Percentiles rank a stretch among this genome's conserved stretches.
phyloP scores from a whole-genome alignment of 352 stramenopile species.

The Phytophthora constricta region DNA sequence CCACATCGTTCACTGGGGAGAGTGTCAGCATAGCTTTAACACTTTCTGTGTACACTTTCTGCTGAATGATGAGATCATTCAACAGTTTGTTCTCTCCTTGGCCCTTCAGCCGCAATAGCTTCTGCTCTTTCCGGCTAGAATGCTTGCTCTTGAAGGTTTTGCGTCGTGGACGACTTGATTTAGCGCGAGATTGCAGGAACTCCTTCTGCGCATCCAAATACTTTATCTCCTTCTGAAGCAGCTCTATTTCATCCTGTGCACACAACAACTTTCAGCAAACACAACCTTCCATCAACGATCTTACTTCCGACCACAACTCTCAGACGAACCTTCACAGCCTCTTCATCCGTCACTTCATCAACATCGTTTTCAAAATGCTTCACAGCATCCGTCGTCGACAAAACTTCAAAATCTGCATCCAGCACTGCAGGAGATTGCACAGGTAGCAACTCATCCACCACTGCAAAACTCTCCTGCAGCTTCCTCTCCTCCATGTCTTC shows the following conservation, averaged over 20 bases:
- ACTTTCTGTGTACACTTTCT: slow-evolving; percentile 73
- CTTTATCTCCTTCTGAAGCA: slow-evolving; percentile 75
- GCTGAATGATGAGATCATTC: slow-evolving; percentile 55
- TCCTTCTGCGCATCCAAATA: slow-evolving; percentile 74
- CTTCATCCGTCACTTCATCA: slow-evolving; percentile 44
- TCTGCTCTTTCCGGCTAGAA: too few relatives aligned
- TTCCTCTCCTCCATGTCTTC: slow-evolving; percentile 28
- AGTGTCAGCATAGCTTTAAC: slow-evolving; percentile 74
- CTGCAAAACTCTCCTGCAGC: slow-evolving; percentile 19
- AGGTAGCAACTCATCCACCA: slow-evolving; percentile 37
- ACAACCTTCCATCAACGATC: too few relatives aligned
- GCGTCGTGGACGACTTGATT: slow-evolving; percentile 46
- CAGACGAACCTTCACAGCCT: slow-evolving; percentile 40
- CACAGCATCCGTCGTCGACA: too few relatives aligned
- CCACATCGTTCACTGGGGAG: slow-evolving; percentile 68
- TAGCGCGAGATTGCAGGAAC: slow-evolving; percentile 63
- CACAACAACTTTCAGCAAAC: too few relatives aligned
- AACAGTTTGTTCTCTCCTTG: slow-evolving; percentile 53
- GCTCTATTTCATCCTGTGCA: slow-evolving; percentile 59
- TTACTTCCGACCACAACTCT: too few relatives aligned
- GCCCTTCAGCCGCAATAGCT: slow-evolving; percentile 44
- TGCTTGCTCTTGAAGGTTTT: too few relatives aligned
- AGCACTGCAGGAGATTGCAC: slow-evolving; percentile 37
- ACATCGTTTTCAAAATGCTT: too few relatives aligned
- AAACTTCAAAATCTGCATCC: slow-evolving; percentile 30